Percentiles rank a stretch among this genome's conserved stretches.
phyloP scores from a whole-genome alignment of 2,329 filamentous ascomycete genomes.

The Penicillium sclerotiorum region DNA sequence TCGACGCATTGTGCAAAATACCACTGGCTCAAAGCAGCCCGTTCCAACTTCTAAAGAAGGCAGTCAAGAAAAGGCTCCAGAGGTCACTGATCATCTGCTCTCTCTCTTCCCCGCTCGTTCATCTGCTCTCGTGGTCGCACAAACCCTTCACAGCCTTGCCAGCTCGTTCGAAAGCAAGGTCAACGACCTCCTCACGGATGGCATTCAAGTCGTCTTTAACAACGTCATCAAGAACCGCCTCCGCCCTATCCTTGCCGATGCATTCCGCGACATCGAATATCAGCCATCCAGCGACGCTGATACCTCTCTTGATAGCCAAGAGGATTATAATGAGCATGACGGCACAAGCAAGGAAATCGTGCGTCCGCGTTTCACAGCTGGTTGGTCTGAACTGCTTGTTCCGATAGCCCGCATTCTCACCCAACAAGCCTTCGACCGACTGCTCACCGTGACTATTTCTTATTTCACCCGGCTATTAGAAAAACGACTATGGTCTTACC shows the following conservation, averaged over 20 bases:
- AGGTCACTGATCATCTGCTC: conserved; percentile 47
- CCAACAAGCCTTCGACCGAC: conserved; percentile 70
- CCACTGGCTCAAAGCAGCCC: conserved; percentile 51
- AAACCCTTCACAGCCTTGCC: conserved; percentile 69
- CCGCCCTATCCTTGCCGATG: conserved; percentile 79
- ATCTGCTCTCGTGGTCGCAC: conserved; percentile 70
- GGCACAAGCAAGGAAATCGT: conserved; percentile 63
- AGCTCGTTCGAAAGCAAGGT: conserved; percentile 75
- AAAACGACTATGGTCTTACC: conserved; percentile 81
- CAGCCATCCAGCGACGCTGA: conserved; percentile 60
- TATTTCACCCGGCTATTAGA: conserved; percentile 80
- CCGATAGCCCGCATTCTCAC: conserved; percentile 87
- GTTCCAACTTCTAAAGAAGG: conserved; percentile 8
- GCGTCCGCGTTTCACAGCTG: conserved; percentile 75
- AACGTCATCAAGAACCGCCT: conserved; percentile 84
- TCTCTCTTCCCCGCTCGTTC: conserved; percentile 79
- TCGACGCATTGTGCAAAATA: conserved; percentile 75
- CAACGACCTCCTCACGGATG: conserved; percentile 79
- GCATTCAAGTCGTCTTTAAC: conserved; percentile 81
- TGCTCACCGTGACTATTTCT: conserved; percentile 72
- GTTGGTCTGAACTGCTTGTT: conserved; percentile 83
- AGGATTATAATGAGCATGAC: conserved; percentile 49
- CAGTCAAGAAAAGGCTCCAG: conserved; percentile 18
- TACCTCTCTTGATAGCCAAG: conserved; percentile 41
- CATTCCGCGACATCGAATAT: conserved; percentile 92